A percentile compares a stretch with the other conserved stretches of the same genome.
These are phyloP conservation scores for Mortierella sp. DNA, from an alignment of 371 early-diverging fungal species.

Conservation along the genomic window DNA sequence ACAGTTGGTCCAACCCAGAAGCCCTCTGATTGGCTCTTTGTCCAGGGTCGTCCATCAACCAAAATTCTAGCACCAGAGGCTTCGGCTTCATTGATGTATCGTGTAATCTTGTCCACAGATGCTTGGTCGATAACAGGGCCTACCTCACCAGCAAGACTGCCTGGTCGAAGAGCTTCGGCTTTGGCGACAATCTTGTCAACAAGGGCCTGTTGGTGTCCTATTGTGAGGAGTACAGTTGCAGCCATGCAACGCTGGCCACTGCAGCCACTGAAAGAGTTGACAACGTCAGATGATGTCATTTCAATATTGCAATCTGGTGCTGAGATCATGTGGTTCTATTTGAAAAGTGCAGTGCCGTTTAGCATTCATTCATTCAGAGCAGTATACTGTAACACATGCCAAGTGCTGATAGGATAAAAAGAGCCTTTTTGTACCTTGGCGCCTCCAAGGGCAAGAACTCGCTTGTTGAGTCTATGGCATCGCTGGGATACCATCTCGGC, in stretches of 20 bases:
- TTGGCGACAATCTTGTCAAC: constrained; percentile 67
- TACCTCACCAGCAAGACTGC: constrained; percentile 61
- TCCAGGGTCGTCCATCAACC: constrained; percentile 76
- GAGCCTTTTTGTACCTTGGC: constrained; percentile 56
- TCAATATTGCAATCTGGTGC: constrained; percentile 76
- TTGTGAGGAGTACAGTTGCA: constrained; percentile 75
- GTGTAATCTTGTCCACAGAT: constrained; percentile 67
- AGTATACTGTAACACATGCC: no score
- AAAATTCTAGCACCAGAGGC: constrained; percentile 68
- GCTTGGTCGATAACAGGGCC: constrained; percentile 79
- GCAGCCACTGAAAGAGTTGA: constrained; percentile 77
- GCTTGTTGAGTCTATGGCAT: constrained; percentile 66
- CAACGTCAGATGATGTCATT: constrained; percentile 79
- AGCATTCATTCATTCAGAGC: no score
- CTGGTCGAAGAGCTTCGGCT: constrained; percentile 63
- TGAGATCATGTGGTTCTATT: constrained; percentile 81
- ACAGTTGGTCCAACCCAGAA: constrained; percentile 82
- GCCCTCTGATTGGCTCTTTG: constrained; percentile 56
- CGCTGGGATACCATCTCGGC: constrained; percentile 67
- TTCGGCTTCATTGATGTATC: constrained; percentile 67
- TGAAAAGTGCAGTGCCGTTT: background rate
- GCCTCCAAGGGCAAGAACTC: constrained; percentile 76
- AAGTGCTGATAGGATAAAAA: background rate
- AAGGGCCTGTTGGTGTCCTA: constrained; percentile 74
- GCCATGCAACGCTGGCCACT: constrained; percentile 79